These are phyloP conservation scores for Eucalyptus regnans DNA, from an alignment of 345 rosid species.

Conservation along the genomic window DNA sequence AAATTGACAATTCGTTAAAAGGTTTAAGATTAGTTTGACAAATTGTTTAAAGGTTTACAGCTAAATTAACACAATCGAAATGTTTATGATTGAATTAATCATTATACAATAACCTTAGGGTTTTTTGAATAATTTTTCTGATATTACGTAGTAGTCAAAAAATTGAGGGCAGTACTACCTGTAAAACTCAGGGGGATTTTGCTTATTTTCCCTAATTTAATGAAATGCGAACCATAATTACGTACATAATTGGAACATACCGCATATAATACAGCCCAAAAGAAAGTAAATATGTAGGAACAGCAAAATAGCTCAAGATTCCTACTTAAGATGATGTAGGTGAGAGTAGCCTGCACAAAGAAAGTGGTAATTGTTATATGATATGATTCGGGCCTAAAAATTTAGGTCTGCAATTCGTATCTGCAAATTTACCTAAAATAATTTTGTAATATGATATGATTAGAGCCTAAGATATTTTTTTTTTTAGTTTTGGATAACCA, in stretches of 20 bases:
- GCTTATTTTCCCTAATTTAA: not conserved
- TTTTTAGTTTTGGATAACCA: not conserved
- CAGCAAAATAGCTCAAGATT: not conserved
- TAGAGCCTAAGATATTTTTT: not conserved
- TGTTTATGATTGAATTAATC: too few species aligned
- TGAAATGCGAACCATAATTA: not conserved
- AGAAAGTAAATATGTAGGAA: not conserved
- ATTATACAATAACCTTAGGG: too few species aligned
- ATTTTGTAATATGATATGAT: not conserved
- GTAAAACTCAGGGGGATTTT: not conserved
- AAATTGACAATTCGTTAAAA: too few species aligned
- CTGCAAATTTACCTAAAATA: not conserved
- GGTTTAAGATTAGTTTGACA: too few species aligned
- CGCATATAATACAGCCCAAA: not conserved
- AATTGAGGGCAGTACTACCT: fast-evolving
- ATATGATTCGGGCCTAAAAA: not conserved
- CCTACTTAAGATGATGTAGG: not conserved
- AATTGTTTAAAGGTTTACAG: fast-evolving
- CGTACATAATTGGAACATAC: not conserved
- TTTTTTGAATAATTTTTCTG: too few species aligned
- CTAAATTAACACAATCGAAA: fast-evolving
- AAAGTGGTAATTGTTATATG: too few species aligned
- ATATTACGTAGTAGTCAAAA: not conserved
- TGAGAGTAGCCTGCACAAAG: not conserved
- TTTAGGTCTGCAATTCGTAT: not conserved